Base-by-base conservation (phyloP, 1,139 yeast species). In the Meyerozyma guilliermondii region DNA sequence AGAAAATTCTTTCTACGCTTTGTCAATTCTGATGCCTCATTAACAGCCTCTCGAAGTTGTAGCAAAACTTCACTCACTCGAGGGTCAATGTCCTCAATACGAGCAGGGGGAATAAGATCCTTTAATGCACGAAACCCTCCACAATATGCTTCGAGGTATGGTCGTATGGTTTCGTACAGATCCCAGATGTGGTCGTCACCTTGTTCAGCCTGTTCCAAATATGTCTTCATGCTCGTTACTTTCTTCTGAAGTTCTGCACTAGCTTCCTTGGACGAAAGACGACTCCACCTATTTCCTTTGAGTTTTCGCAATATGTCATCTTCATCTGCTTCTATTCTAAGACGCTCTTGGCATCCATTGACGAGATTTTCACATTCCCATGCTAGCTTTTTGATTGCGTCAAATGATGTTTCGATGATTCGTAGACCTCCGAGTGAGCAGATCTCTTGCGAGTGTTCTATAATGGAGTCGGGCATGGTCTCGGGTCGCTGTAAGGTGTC, bases 401-500 rank as follows among this genome's bases (percentile, higher is more conserved):
- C 60, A 31, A 81, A 59, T 1, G 78, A 55, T 17, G 62, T 62
- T 27, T 68, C 70, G 8, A 85, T 54, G 11, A 63, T 61, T 2
- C 52, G 47, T 0, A 68, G 48, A 0, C 91, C 92, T 0, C 91
- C 88, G 28, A 64, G 53, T 0, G 74, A 57, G n/a, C 67, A 60
- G 4, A 87, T 66, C 35, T 78, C 81, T 37, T 75, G 77, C 3
- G 79, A 71, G 50, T 82, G 83, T 13, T 71, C 71, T 1, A 76
- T 44, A 1, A 87, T 65, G 2, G 80, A 69, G 7, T 71, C 71
- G 0, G 95, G 95, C 2, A 84, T 53, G 18, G 76, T 75, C 43
- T 80, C 78, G 0, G 89, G 88, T 44, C 74, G 76, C 46, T 81
- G 80, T 1, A 82, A 59, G 0, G 85, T 68, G 45, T 84, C 91